Evolutionary conservation across 2,329 filamentous ascomycete genomes (phyloP).

Genomic region (Colletotrichum gigasporum): DNA sequence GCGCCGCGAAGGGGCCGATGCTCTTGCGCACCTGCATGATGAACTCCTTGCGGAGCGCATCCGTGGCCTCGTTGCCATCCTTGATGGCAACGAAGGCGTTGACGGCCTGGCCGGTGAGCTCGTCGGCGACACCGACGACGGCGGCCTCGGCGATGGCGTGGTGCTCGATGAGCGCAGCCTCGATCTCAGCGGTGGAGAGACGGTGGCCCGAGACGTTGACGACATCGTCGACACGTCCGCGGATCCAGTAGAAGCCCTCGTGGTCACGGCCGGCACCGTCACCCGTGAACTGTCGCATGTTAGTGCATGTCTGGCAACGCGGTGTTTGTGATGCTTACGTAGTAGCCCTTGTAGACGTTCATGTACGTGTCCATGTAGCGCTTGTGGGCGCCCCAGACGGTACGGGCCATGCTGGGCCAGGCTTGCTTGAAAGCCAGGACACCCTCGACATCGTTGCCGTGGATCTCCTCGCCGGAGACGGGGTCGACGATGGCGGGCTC

Average conservation of each 20-base stretch:
- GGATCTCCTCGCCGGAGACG: slow-evolving; percentile 90
- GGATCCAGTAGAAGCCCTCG: slow-evolving; percentile 99
- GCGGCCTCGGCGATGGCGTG: slow-evolving; percentile 90
- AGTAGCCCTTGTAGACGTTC: slow-evolving; percentile 97
- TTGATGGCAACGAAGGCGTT: slow-evolving; percentile 97
- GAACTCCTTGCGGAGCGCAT: slow-evolving; percentile 91
- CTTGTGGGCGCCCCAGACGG: slow-evolving; percentile 97
- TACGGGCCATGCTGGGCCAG: slow-evolving; percentile 98
- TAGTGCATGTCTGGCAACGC: not conserved
- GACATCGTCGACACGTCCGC: slow-evolving; percentile 96
- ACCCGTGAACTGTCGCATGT: slow-evolving; percentile 74
- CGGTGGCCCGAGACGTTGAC: slow-evolving; percentile 98
- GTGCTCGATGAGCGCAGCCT: slow-evolving; percentile 95
- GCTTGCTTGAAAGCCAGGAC: slow-evolving; percentile 96
- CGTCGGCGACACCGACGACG: slow-evolving; percentile 91
- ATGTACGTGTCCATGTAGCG: slow-evolving; percentile 99
- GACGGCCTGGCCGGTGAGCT: slow-evolving; percentile 95
- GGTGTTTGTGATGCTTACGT: slow-evolving; percentile 69
- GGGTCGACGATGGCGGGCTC: slow-evolving; percentile 98
- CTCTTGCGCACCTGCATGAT: slow-evolving; percentile 95
- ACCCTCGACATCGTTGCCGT: slow-evolving; percentile 96
- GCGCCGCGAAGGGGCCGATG: slow-evolving; percentile 96
- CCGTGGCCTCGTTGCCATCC: slow-evolving; percentile 78
- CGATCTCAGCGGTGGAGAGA: slow-evolving; percentile 96
- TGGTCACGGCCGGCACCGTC: slow-evolving; percentile 96